Conservation (phyloP, 495 filamentous ascomycete genomes). For the Aspergillus panamensis region DNA sequence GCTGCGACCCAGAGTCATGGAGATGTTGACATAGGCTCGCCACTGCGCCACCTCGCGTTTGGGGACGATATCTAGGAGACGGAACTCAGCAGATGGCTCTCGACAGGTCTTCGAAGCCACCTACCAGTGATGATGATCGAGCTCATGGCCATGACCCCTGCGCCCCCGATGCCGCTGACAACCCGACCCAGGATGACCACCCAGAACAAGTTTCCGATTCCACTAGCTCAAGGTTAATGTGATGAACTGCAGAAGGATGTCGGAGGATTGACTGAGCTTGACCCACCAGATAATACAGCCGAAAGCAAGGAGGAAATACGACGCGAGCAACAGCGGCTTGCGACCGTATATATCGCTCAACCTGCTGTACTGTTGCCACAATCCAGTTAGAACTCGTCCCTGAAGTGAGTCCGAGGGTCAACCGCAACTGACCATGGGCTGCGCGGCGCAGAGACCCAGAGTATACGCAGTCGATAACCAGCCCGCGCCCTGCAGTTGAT, state of each 20-base stretch:
- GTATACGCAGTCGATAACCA: constrained; percentile 68
- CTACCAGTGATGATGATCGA: constrained; percentile 60
- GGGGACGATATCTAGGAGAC: constrained; percentile 53
- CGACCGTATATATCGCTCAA: constrained; percentile 48
- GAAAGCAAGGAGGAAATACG: constrained; percentile 42
- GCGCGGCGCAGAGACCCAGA: constrained; percentile 56
- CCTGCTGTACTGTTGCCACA: constrained; percentile 38
- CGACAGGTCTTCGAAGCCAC: background rate
- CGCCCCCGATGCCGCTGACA: constrained; percentile 57
- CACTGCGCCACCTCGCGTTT: constrained; percentile 64
- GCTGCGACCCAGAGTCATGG: constrained; percentile 60
- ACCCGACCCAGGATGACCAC: constrained; percentile 55
- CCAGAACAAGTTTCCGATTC: constrained; percentile 47
- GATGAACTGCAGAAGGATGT: background rate
- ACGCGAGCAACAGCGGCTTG: constrained; percentile 35
- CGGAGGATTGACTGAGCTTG: background rate
- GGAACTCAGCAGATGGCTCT: background rate
- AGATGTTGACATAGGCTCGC: constrained; percentile 64
- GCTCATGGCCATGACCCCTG: constrained; percentile 55
- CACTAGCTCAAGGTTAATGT: constrained; percentile 33
- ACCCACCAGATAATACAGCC: constrained; percentile 42
- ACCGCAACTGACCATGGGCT: constrained; percentile 45
- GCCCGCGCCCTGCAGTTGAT: constrained; percentile 53
- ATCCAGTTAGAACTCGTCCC: background rate
- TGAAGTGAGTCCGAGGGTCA: background rate